Evolutionary conservation across 768 basidiomycete species (phyloP), one percentile per base, ranked within the genome.

Genomic region (Coprinopsis marcescibilis): DNA sequence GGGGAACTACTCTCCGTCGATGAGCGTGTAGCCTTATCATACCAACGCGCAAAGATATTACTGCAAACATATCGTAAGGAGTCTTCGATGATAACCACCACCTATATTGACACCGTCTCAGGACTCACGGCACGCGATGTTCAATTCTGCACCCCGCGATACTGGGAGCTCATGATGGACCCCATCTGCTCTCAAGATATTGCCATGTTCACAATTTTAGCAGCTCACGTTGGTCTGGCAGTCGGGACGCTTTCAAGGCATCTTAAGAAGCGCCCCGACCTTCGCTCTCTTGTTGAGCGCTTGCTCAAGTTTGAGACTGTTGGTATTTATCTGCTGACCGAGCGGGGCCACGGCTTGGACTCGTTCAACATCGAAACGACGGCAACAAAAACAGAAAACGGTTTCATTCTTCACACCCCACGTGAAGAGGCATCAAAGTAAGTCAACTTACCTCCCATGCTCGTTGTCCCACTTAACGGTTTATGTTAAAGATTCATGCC

Each of bases 331-430:
- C 69, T 78, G 37, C 60, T 79, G 34, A 71, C 74, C 0, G 79
- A 80, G 61, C 69, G 75, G 7, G 78, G 76, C 1, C 80, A 81
- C 48, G 80, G 78, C 12, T 59, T 81, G n/a, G 79, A 80, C 37
- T 72, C 77, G 1, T 72, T 76, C 53, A 78, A 81, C 53, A 70
- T 80, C 8, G 78, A 81, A 57, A 81, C 80, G 5, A 81, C 78
- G 12, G 80, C 77, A 10, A 77, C 73, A 0, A 68, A 67, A 47
- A 74, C 70, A 1, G 41, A 61, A 2, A 62, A 71, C 48, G 79
- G 78, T 2, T 80, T 74, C 49, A 65, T 77, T 34, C 69, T 81
- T 27, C 62, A 80, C 50, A 77, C 79, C 0, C 78, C 78, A 29
- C 62, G 73, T 29, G 73, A 77, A 52, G 76, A 78, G 59, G 79